Conservation (phyloP, 306 rosid genomes). For the Vigna angularis region DNA sequence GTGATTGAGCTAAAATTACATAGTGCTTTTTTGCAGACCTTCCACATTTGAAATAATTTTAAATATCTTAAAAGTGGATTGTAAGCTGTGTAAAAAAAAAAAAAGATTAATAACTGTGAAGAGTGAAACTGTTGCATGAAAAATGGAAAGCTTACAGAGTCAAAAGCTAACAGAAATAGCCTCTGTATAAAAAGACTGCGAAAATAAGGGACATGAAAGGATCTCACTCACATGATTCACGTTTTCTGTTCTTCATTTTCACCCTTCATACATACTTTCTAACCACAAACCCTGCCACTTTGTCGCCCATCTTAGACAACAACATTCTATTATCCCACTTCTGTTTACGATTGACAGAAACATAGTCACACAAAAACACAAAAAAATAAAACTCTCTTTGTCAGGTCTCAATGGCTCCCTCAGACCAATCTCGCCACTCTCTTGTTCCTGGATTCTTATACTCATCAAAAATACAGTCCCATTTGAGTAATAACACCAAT, state of each 20-base stretch:
- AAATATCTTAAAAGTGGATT: too few species aligned
- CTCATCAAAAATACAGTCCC: conserved; percentile 47
- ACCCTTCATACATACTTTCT: not conserved
- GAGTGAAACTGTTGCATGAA: conserved; percentile 2
- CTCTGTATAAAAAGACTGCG: conserved; percentile 33
- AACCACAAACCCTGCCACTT: conserved; percentile 50
- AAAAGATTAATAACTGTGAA: not conserved
- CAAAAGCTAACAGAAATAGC: conserved; percentile 35
- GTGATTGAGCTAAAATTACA: too few species aligned
- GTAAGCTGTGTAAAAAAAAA: not conserved
- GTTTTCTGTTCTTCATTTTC: not conserved
- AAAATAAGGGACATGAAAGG: conserved; percentile 28
- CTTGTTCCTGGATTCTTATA: conserved; percentile 70
- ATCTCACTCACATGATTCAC: not conserved
- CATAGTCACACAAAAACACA: conserved; percentile 9
- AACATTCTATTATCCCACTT: not conserved
- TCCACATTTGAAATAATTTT: too few species aligned
- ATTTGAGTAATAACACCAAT: conserved; percentile 42
- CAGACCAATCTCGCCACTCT: conserved; percentile 46
- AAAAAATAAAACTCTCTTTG: not conserved
- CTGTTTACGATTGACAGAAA: not conserved
- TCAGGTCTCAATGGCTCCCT: conserved; percentile 53
- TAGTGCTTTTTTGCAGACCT: too few species aligned
- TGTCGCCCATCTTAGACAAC: conserved; percentile 23
- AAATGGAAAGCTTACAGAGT: conserved; percentile 26